Conservation (phyloP, 345 rosid genomes). For the Salix suchowensis region DNA sequence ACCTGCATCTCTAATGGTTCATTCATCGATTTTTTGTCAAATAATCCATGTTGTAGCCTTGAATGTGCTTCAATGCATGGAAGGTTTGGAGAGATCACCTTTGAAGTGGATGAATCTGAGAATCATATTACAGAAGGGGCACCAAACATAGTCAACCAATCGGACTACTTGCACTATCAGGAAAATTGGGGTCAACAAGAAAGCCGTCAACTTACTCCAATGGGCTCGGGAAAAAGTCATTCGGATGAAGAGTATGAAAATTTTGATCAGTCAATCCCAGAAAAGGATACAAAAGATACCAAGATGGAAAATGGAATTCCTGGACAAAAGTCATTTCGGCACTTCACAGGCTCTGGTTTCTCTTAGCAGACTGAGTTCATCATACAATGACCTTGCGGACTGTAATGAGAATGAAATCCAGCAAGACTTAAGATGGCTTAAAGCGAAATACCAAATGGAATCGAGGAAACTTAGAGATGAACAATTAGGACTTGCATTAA, state of each 20-base stretch:
- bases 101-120: conserved; percentile 46
- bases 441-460: conserved; percentile 56
- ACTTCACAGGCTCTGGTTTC: conserved; percentile 33
- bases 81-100: conserved; percentile 74
- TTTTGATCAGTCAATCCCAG: conserved; percentile 22
- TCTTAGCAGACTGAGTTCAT: conserved; percentile 22
- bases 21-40: conserved; percentile 42
- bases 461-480: conserved; percentile 53
- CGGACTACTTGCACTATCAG: conserved; percentile 29
- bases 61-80: conserved; percentile 80
- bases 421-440: conserved; percentile 63
- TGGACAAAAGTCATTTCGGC: conserved; percentile 23
- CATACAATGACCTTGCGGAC: conserved; percentile 27
- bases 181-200: conserved; percentile 71
- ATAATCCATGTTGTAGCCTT: conserved; percentile 42
- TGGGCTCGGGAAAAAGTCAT: conserved; percentile 46
- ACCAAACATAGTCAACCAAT: conserved; percentile 20
- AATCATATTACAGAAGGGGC: conserved; percentile 30
- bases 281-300: conserved; percentile 14
- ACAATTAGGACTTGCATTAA: conserved; percentile 30
- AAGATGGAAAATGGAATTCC: conserved; percentile 24
- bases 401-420: conserved; percentile 40
- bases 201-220: conserved; percentile 65
- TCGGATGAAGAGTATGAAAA: conserved; percentile 57
- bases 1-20: conserved; percentile 69